Evolutionary conservation across 176 grass and related monocot species (phyloP), one percentile per base, ranked within the genome.

Genomic region (Cymbopogon citratus): DNA sequence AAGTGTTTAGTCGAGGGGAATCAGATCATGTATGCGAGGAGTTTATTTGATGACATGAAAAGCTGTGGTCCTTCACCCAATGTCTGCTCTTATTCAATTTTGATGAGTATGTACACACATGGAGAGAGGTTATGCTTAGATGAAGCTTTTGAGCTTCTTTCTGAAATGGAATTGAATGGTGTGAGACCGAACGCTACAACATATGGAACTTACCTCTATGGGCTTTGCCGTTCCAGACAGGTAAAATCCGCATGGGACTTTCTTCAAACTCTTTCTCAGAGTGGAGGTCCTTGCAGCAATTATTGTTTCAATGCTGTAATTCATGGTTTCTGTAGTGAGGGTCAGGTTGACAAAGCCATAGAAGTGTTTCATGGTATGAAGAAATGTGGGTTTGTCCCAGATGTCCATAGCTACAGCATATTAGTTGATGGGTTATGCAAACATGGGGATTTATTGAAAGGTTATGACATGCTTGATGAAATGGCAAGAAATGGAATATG

Each of bases 21-120:
- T 41, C 83, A 89, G 69, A 31, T 89, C 16, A 63, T 56, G 46
- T 82, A 79, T 28, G 82, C 76, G 1, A 84, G 83, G 73, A 78
- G 80, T 68, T 73, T 97, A 75, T 91, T 91, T 89, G 74, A 91
- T 83, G 91, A 89, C 65, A 87, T 97, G 91, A 91, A 84, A 84
- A 77, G 34, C 24, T 86, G 34, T 35, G 85, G 90, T 73, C 76
- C 86, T 28, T 85, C 63, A 45, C 88, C 88, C 28, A 91, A 93
- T 89, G 88, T 93, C 35, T 92, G 80, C 66, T 87, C 86, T 46
- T 89, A 89, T 83, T 89, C 89, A 11, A 75, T 89, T 73, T 78
- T 93, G 84, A 87, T 90, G 64, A 78, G 75, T 67, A 81, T 93
- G 68, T 93, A 87, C 70, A 83, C 94, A 36, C 76, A 84, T 65